Conservation (phyloP, 2,329 filamentous ascomycete genomes). For the Cladophialophora bantiana region DNA sequence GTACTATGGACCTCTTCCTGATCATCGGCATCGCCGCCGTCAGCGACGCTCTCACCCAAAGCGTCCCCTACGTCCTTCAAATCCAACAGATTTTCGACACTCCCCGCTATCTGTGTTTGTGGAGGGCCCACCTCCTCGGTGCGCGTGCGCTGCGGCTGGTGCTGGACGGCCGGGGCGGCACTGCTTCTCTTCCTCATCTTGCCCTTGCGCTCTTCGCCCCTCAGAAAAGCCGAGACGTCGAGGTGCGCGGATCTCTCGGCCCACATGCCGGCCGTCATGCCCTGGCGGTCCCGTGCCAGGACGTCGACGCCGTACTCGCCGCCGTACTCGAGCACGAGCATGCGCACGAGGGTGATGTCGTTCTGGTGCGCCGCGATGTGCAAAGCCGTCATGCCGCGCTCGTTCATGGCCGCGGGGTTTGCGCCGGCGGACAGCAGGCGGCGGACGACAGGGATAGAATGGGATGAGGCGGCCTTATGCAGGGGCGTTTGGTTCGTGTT, state of each 20-base stretch:
- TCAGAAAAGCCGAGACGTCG: conserved; percentile 33
- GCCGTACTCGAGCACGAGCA: conserved; percentile 46
- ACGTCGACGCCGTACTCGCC: conserved; percentile 46
- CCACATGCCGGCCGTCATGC: conserved; percentile 35
- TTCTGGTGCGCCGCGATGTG: conserved; percentile 51
- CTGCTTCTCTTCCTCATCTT: conserved; percentile 18
- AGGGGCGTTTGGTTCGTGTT: conserved; percentile 36
- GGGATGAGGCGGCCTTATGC: conserved; percentile 38
- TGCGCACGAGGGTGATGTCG: conserved; percentile 47
- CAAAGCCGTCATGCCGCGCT: conserved; percentile 49
- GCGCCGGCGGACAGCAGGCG: conserved; percentile 49
- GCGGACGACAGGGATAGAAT: conserved; percentile 35
- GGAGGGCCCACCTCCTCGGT: too few relatives aligned
- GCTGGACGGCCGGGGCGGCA: not conserved
- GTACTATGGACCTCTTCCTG: too few relatives aligned
- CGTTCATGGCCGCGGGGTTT: conserved; percentile 43
- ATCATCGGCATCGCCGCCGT: too few relatives aligned
- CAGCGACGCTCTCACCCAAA: too few relatives aligned
- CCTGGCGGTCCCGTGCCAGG: conserved; percentile 39
- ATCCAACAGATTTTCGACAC: too few relatives aligned
- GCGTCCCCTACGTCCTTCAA: too few relatives aligned
- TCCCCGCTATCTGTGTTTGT: too few relatives aligned
- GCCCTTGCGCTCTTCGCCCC: conserved; percentile 26
- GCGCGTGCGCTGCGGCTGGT: not conserved
- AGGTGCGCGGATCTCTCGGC: conserved; percentile 36